These are phyloP conservation scores for Dryas octopetala DNA, from an alignment of 306 rosid species.

Conservation along the genomic window DNA sequence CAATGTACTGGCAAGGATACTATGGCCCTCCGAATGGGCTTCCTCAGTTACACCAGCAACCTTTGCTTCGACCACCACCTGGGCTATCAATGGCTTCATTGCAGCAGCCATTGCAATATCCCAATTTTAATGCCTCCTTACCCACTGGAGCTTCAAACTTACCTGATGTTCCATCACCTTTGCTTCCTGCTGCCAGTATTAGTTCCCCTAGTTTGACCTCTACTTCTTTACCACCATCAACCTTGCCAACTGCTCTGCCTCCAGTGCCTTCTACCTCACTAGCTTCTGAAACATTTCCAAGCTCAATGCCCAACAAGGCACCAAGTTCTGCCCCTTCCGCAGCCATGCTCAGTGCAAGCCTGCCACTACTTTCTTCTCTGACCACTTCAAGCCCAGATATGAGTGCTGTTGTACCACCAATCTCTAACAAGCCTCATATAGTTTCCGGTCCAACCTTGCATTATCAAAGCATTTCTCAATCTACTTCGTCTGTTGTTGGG, in stretches of 20 bases:
- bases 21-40: slow-evolving; percentile 82
- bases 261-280: slow-evolving; percentile 40
- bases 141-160: slow-evolving; percentile 62
- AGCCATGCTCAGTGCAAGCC: slow-evolving; percentile 35
- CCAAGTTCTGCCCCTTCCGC: slow-evolving; percentile 44
- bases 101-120: slow-evolving; percentile 81
- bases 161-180: slow-evolving; percentile 55
- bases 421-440: slow-evolving; percentile 50
- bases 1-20: slow-evolving; percentile 97
- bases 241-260: slow-evolving; percentile 39
- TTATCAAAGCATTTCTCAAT: slow-evolving; percentile 55
- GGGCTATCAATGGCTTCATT: slow-evolving; percentile 72
- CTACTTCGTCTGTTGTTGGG: slow-evolving; percentile 51
- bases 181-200: slow-evolving; percentile 47
- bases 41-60: slow-evolving; percentile 77
- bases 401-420: slow-evolving; percentile 40
- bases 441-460: slow-evolving; percentile 51
- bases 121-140: slow-evolving; percentile 56
- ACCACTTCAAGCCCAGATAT: slow-evolving; percentile 49
- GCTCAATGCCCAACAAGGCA: slow-evolving; percentile 51
- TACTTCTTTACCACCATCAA: slow-evolving; percentile 37
- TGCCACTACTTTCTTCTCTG: slow-evolving; percentile 53
- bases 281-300: slow-evolving; percentile 55
- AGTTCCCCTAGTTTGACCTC: slow-evolving; percentile 41
- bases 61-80: slow-evolving; percentile 80